Conservation (phyloP, 2,329 filamentous ascomycete species). For the Ramichloridium luteum region DNA sequence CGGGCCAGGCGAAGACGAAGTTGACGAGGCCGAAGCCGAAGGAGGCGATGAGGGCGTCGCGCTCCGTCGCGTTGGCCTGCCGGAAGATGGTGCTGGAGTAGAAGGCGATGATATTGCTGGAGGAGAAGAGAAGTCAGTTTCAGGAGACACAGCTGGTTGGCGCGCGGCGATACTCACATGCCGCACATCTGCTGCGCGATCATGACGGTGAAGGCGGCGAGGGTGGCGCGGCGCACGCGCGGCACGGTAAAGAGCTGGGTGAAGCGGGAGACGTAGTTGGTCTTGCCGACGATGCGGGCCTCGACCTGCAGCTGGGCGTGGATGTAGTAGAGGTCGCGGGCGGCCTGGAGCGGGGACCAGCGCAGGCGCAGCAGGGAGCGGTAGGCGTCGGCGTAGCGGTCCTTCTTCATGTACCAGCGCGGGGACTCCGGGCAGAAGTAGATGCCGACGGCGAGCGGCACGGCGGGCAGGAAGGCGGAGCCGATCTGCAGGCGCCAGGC, state of each 20-base stretch:
- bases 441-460: slow-evolving; percentile 34
- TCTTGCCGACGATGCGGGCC: slow-evolving; percentile 21
- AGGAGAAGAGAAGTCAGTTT: too few relatives aligned
- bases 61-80: slow-evolving; percentile 24
- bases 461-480: slow-evolving; percentile 36
- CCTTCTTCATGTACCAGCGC: slow-evolving; percentile 33
- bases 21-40: slow-evolving; percentile 36
- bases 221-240: slow-evolving; percentile 32
- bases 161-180: slow-evolving; percentile 2
- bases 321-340: slow-evolving; percentile 44
- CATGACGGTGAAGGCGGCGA: slow-evolving; percentile 22
- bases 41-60: slow-evolving; percentile 28
- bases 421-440: slow-evolving; percentile 29
- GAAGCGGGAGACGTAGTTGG: slow-evolving; percentile 32
- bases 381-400: slow-evolving; percentile 36
- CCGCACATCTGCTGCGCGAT: slow-evolving; percentile 21
- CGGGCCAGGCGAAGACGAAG: slow-evolving; percentile 33
- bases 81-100: slow-evolving; percentile 26
- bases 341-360: slow-evolving; percentile 39
- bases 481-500: slow-evolving; percentile 37
- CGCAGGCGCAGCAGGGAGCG: slow-evolving; percentile 37
- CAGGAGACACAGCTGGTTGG: too few relatives aligned
- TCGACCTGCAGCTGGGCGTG: slow-evolving; percentile 23
- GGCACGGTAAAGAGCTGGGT: slow-evolving; percentile 39
- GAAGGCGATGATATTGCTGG: slow-evolving; percentile 22